Percentiles rank a stretch among this genome's conserved stretches.
These are phyloP conservation scores for Hypholoma fasciculare DNA, from an alignment of 768 basidiomycete genomes.

Conservation along the genomic window DNA sequence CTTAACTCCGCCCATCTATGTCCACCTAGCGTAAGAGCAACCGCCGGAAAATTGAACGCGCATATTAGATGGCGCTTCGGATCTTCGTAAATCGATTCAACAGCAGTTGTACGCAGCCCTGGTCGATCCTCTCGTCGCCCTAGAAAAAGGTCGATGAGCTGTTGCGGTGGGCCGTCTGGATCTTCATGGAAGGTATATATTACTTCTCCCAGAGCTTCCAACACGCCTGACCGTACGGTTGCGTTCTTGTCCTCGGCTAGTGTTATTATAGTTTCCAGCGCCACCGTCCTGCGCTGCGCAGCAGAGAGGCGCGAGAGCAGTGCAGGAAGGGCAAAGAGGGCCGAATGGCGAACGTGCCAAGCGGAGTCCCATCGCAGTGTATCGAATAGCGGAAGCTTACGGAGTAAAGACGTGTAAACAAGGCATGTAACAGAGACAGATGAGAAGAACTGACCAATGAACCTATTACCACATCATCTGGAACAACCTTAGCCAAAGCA, in stretches of 20 bases:
- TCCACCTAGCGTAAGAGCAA: slow-evolving; percentile 78
- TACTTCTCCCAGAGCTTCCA: slow-evolving; percentile 89
- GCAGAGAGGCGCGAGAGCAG: slow-evolving; percentile 67
- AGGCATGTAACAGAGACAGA: background rate
- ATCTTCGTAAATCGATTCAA: slow-evolving; percentile 58
- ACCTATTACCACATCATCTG: slow-evolving; percentile 65
- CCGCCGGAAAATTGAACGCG: slow-evolving; percentile 92
- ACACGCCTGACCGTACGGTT: slow-evolving; percentile 73
- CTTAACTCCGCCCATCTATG: slow-evolving; percentile 75
- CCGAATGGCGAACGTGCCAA: slow-evolving; percentile 87
- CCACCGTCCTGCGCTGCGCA: slow-evolving; percentile 58
- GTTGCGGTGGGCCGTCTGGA: slow-evolving; percentile 65
- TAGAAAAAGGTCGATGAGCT: slow-evolving; percentile 77
- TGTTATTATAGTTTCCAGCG: slow-evolving; percentile 61
- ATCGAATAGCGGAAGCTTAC: slow-evolving; percentile 81
- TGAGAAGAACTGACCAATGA: slow-evolving; percentile 51
- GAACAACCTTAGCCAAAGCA: slow-evolving; percentile 83
- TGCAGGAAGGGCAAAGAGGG: slow-evolving; percentile 82
- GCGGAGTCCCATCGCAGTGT: slow-evolving; percentile 63
- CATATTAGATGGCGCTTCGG: slow-evolving; percentile 75
- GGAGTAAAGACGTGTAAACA: background rate
- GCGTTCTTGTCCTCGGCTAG: slow-evolving; percentile 65
- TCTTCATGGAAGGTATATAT: slow-evolving; percentile 77
- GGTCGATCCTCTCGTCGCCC: slow-evolving; percentile 51
- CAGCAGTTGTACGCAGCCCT: slow-evolving; percentile 30